phyloP scores from a whole-genome alignment of 768 basidiomycete species.

The Royoungia palumana region DNA sequence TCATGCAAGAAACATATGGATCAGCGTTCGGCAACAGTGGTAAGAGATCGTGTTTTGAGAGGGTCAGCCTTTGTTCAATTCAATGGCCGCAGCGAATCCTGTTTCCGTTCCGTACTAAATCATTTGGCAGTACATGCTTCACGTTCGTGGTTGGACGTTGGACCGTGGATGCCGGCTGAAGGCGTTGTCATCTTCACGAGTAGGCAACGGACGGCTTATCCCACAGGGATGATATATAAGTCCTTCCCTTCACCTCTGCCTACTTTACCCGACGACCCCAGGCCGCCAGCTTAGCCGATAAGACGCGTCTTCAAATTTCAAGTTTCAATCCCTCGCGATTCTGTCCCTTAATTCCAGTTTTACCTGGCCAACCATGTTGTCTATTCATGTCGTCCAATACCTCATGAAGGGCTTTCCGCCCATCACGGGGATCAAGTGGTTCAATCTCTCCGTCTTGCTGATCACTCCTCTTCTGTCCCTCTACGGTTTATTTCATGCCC shows the following conservation, averaged over 20 bases:
- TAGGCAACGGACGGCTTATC: constrained; percentile 16
- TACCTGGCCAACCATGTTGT: constrained; percentile 9
- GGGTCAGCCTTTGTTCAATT: constrained; percentile 6
- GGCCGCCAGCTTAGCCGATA: constrained; percentile 6
- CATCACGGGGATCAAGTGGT: constrained; percentile 64
- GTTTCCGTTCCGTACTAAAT: constrained; percentile 14
- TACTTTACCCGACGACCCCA: constrained; percentile 14
- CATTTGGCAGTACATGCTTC: constrained; percentile 5
- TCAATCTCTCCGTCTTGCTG: constrained; percentile 69
- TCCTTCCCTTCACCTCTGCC: constrained; percentile 10
- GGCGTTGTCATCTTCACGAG: constrained; percentile 17
- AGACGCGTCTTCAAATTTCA: neutral
- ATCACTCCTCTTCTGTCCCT: constrained; percentile 67
- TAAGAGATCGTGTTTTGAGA: neutral
- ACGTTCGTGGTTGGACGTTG: constrained; percentile 13
- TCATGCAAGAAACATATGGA: constrained; percentile 13
- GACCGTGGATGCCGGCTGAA: constrained; percentile 23
- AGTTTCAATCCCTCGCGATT: neutral
- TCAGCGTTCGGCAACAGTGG: too few relatives aligned
- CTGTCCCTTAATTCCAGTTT: constrained; percentile 2
- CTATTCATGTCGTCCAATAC: constrained; percentile 5
- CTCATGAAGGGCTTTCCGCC: constrained; percentile 39
- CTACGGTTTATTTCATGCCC: constrained; percentile 59
- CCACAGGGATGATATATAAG: constrained; percentile 29
- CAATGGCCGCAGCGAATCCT: constrained; percentile 15